Base-by-base conservation (phyloP, 352 stramenopile species). In the Phytophthora sojae region DNA sequence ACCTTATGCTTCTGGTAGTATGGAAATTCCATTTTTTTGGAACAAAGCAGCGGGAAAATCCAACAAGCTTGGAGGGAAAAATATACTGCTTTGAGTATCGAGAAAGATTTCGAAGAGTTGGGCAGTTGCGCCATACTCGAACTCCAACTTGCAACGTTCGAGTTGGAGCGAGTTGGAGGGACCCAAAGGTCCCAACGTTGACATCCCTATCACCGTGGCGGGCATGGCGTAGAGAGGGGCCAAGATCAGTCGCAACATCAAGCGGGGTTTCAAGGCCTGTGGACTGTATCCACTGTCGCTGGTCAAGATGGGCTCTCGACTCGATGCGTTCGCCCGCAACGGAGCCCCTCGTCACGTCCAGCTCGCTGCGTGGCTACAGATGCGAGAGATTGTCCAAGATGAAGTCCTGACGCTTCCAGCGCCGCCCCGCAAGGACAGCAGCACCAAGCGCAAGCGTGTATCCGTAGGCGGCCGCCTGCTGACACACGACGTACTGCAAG, bases 401-500 rank as follows among this genome's bases (percentile, higher is more conserved):
- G 42, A 53, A 3, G 39, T 63, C 42, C 62, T 69, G 5, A 69
- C n/a, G 5, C n/a, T 69, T 5, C 30, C 19, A 15, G 14, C 30
- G 12, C 44, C 42, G 3, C 62, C 53, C 1, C 26, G 19, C 11
- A 57, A 63, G 15, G 44, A 51, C 44, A 51, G 44, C 44, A 58
- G 6, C 5, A 17, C 8, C 6, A 63, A 69, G 44, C 39, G 45
- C 32, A 69, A 61, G 11, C 60, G 23, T n/a, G 50, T 63, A 11
- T 17, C 39, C 2, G 54, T 63, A 15, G 47, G 44, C 5, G 44
- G 54, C 2, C 30, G 62, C 6, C 32, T 61, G 29, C 23, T 69
- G 14, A 63, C 54, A 4, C 62, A 63, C 53, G 30, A 58, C 1
- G 42, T 63, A 11, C 54, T 69, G n/a, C 49, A 54, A 53, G 35